phyloP scores from a whole-genome alignment of 495 filamentous ascomycete species.

The Podospora pseudocomata region DNA sequence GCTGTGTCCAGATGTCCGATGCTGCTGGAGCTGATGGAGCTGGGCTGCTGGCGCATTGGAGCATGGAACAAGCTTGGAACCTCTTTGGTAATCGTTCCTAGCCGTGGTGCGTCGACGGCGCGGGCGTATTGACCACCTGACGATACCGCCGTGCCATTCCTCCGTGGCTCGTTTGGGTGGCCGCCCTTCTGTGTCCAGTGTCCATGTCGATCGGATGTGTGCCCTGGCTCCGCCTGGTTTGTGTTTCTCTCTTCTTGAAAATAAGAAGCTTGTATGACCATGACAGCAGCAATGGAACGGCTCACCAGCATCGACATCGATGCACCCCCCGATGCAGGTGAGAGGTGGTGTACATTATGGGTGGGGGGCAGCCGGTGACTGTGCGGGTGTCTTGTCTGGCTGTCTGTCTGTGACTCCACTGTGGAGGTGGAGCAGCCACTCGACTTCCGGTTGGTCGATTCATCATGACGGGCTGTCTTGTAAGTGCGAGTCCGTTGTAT shows the following conservation, averaged over 20 bases:
- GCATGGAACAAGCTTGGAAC: neutral
- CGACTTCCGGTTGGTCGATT: constrained; percentile 10
- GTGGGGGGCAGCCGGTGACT: constrained; percentile 2
- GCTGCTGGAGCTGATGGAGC: no score
- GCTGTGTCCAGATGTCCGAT: neutral
- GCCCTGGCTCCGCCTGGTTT: neutral
- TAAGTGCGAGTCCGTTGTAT: neutral
- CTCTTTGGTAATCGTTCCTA: constrained; percentile 18
- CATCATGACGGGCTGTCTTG: constrained; percentile 8
- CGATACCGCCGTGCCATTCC: constrained; percentile 13
- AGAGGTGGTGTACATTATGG: neutral
- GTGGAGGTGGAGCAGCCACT: neutral
- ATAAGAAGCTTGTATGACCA: neutral
- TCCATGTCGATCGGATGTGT: constrained; percentile 6
- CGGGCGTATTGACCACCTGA: constrained; percentile 16
- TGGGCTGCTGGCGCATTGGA: no score
- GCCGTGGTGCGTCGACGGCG: constrained; percentile 13
- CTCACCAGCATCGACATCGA: neutral
- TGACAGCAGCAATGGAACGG: neutral
- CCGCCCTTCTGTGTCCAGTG: neutral
- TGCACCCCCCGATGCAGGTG: constrained; percentile 3
- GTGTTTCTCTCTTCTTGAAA: neutral
- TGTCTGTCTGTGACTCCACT: neutral
- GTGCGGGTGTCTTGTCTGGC: neutral
- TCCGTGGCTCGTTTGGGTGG: neutral